phyloP scores from a whole-genome alignment of 129 eudicot species.

The Ambrosia artemisiifolia region DNA sequence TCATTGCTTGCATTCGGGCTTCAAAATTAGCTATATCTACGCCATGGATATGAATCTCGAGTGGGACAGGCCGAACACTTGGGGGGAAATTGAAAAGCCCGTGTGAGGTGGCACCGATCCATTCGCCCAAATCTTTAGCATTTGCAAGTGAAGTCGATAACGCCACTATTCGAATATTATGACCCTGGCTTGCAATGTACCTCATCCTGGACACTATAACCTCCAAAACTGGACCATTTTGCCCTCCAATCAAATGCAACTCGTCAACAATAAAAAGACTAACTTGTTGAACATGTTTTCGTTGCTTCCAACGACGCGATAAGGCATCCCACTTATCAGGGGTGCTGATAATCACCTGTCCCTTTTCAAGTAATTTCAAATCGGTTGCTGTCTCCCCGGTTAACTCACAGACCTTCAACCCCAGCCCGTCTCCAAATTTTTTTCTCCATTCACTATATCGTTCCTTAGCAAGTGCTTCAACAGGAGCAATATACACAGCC shows the following conservation, averaged over 20 bases:
- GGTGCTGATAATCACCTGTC: slow-evolving; percentile 80
- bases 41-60: slow-evolving; percentile 91
- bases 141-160: slow-evolving; percentile 86
- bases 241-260: slow-evolving; percentile 92
- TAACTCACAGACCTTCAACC: slow-evolving; percentile 72
- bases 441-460: slow-evolving; percentile 70
- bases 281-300: slow-evolving; percentile 78
- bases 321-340: slow-evolving; percentile 96
- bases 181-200: slow-evolving; percentile 75
- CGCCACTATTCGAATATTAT: slow-evolving; percentile 81
- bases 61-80: slow-evolving; percentile 85
- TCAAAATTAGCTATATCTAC: slow-evolving; percentile 87
- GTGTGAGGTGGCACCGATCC: slow-evolving; percentile 94
- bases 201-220: slow-evolving; percentile 92
- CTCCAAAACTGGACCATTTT: slow-evolving; percentile 84
- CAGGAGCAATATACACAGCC: slow-evolving; percentile 92
- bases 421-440: slow-evolving; percentile 85
- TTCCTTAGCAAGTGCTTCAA: slow-evolving; percentile 92
- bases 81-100: slow-evolving; percentile 96
- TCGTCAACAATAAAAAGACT: slow-evolving; percentile 89
- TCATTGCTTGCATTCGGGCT: slow-evolving; percentile 97
- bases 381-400: slow-evolving; percentile 87
- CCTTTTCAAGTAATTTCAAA: slow-evolving; percentile 72
- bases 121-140: slow-evolving; percentile 95
- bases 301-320: slow-evolving; percentile 95